Base-by-base conservation (phyloP, 2,329 filamentous ascomycete species). In the Rachicladosporium sp. region DNA sequence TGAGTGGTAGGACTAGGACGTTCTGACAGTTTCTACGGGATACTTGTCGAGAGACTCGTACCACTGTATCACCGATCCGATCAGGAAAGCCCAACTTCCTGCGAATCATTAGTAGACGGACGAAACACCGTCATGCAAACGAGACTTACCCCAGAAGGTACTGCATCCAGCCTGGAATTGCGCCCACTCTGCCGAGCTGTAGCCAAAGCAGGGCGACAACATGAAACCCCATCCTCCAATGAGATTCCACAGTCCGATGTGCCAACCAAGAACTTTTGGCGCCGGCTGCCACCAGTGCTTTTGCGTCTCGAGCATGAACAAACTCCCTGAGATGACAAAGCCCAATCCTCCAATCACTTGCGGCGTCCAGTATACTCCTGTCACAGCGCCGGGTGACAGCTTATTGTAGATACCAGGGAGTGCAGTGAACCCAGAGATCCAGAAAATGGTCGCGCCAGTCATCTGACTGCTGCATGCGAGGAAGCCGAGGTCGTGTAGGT, bases 301-400 rank as follows among this genome's bases (percentile, higher is more conserved):
- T 56, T 82, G 78, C 2, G 76, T 79, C 55, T 82, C 78, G 6
- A 82, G 50, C 69, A 80, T 80, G 56, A 80, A 81, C 2, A 82
- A 57, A 2, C 62, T 50, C 13, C 63, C 66, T 23, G 66, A 78
- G 15, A 77, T 50, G 43, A 80, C 70, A 56, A 82, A 82, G 4
- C 76, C 74, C 0, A 54, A 53, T 1, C 77, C 77, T 3, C 78
- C 78, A 2, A 81, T 58, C 5, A 81, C 70, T 50, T 81, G 72
- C 1, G 73, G 71, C 1, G 69, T 61, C 74, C 76, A 82, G 57
- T 70, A 81, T 4, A 74, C 63, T 3, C 74, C 73, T 43, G 77
- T 69, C 0, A 57, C 51, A 15, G 69, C 51, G 2, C 60, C 63
- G 7, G 62, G 57, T 27, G 66, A 67, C 46, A 81, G 57, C 6